Evolutionary conservation across 345 rosid genomes (phyloP), one percentile per base, ranked within the genome.

Genomic region (Turnera subulata): DNA sequence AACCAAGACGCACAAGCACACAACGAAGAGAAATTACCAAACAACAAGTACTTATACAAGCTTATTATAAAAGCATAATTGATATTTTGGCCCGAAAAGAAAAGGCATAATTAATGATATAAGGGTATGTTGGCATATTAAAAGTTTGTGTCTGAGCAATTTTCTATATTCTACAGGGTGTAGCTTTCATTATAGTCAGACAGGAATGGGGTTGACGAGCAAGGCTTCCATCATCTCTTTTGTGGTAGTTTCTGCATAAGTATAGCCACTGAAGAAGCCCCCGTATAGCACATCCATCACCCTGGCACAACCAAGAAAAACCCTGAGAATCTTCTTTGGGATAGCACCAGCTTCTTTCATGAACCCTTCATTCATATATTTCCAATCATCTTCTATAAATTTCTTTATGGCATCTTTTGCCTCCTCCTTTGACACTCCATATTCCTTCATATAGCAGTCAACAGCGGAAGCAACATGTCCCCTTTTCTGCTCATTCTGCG

Each of bases 211-310:
- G n/a, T n/a, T n/a, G n/a, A n/a, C n/a, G n/a, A n/a, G n/a, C n/a
- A n/a, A n/a, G n/a, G n/a, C n/a, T n/a, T n/a, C n/a, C n/a, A n/a
- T n/a, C n/a, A n/a, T n/a, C n/a, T n/a, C n/a, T n/a, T n/a, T n/a
- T n/a, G n/a, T n/a, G n/a, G n/a, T n/a, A n/a, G n/a, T n/a, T n/a
- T 12, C 11, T 13, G 74, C 9, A 20, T 47, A 4, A 0, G 69
- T 59, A 50, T 16, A 69, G 8, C 20, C 61, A 58, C 72, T 77
- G 9, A 33, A 29, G 5, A 29, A 50, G 7, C 54, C 61, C 43
- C 42, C 62, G 58, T 78, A 71, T 0, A 71, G 18, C 14, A 72
- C 61, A 23, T 68, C 67, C 12, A 59, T 50, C 16, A 51, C 58
- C 0, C 70, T 57, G 0, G 64, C 20, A 9, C 55, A 43, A 38